Base-by-base conservation (phyloP, 805 yeast species). In the Kuraishia capsulata region DNA sequence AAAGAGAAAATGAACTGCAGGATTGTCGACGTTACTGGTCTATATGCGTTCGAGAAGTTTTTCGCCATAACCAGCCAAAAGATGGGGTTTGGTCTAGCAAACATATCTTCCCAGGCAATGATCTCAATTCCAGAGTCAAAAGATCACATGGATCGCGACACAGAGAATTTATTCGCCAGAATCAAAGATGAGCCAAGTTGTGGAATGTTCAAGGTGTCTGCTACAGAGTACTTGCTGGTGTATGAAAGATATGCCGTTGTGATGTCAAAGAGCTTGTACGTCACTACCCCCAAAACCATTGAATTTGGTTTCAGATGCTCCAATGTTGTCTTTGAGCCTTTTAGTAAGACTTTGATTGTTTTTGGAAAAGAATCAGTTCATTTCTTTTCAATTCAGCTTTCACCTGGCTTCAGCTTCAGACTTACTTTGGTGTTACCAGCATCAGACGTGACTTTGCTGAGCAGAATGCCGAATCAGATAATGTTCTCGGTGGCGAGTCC, bases 171-270 rank as follows among this genome's bases (percentile, higher is more conserved):
- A 8, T 23, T 23, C 11, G 31, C 31, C 8, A 28, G 31, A 13
- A 28, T 28, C 9, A 28, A 28, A 13, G 31, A 28, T 8, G 5
- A 5, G 31, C 31, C 31, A 13, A 28, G 31, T 17, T 8, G 9
- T 5, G 31, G 31, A 5, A 28, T 28, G 13, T 28, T 28, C 17
- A 5, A 13, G 17, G 17, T 28, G 14, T 11, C 13, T 6, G 17
- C 31, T 38, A 59, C 64, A 11, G 73, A 73, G 37, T 72, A 78
- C 38, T 56, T 83, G 11, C 54, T 83, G 34, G 81, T 83, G 28
- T 86, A 83, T 60, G 82, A 73, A 40, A 78, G 77, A 38, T 78
- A 81, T 48, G 87, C 85, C 3, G 62, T 85, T 2, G 78, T 78
- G 41, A 69, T 79, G 41, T 77, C 81, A 51, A 69, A 1, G 55